These are phyloP conservation scores for Populus hybrid DNA, from an alignment of 441 rosid species.

Conservation along the genomic window DNA sequence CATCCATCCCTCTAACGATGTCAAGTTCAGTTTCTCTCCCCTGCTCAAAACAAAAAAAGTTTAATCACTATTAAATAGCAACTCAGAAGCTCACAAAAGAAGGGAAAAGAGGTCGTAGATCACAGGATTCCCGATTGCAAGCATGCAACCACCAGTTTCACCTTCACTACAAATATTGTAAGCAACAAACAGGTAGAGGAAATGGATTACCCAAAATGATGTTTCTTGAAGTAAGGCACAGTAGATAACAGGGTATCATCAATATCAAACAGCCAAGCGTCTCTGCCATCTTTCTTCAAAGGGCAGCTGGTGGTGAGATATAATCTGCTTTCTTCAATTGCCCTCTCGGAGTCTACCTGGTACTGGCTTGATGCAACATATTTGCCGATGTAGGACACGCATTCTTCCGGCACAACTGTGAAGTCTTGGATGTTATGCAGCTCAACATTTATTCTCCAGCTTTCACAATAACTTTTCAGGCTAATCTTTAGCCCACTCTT, in stretches of 20 bases:
- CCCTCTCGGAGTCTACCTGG: slow-evolving; percentile 3
- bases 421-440: slow-evolving; percentile 10
- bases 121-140: too few species aligned
- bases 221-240: slow-evolving; percentile 12
- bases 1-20: slow-evolving; percentile 3
- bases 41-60: neutral
- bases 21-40: slow-evolving; percentile 5
- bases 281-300: neutral
- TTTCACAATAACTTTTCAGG: slow-evolving; percentile 10
- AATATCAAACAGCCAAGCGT: slow-evolving; percentile 8
- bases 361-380: slow-evolving; percentile 6
- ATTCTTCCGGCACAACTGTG: slow-evolving; percentile 7
- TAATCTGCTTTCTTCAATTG: neutral
- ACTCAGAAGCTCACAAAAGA: too few species aligned
- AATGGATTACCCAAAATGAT: neutral
- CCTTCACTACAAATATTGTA: neutral
- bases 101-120: too few species aligned
- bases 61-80: too few species aligned
- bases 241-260: slow-evolving; percentile 12
- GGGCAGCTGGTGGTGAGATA: neutral
- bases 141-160: too few species aligned
- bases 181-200: neutral
- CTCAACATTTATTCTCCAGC: slow-evolving; percentile 12
- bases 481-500: neutral
- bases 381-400: neutral